Base-by-base conservation (phyloP, 2,329 filamentous ascomycete genomes). In the Trichoderma asperellum region DNA sequence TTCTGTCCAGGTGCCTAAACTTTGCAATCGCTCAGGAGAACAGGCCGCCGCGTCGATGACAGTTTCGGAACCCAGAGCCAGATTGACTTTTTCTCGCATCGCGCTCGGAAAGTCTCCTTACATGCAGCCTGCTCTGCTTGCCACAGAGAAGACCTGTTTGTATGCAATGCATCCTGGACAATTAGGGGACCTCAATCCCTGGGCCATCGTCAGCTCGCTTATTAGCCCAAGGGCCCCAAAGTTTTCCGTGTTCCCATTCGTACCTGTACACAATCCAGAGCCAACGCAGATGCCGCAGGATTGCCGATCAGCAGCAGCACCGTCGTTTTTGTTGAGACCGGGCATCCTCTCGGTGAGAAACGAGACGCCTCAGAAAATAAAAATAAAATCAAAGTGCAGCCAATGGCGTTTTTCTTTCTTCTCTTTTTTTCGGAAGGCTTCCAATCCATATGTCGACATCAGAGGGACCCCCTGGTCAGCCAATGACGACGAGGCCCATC, bases 401-500 rank as follows among this genome's bases (percentile, higher is more conserved):
- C 24, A 29, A 56, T 65, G 62, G 52, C 35, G 56, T 32, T 43
- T 43, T 10, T 16, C 18, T 43, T 43, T n/a, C 40, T 18, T n/a
- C 7, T 43, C 18, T n/a, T 18, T 43, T n/a, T n/a, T 16, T 34
- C 49, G 24, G 27, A 27, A 18, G 7, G 24, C 24, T 24, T 24
- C 24, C 24, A 43, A 56, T 65, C 52, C 53, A 8, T 43, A 32
- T 65, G 52, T 65, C 52, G 40, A 24, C 52, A 56, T 56, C 62
- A 32, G 47, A 8, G 32, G 24, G 37, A 7, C 40, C 40, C 62
- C 27, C 62, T 43, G 52, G 12, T 52, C 52, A 29, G n/a, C 62
- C 62, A 66, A 65, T 66, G 53, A 66, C 62, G 52, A 65, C 3
- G 52, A 65, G 34, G 52, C 32, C 32, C 43, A 53, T 24, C 21